Evolutionary conservation across 1,284 basidiomycete species (phyloP).

Genomic region (Wolfiporia cocos): DNA sequence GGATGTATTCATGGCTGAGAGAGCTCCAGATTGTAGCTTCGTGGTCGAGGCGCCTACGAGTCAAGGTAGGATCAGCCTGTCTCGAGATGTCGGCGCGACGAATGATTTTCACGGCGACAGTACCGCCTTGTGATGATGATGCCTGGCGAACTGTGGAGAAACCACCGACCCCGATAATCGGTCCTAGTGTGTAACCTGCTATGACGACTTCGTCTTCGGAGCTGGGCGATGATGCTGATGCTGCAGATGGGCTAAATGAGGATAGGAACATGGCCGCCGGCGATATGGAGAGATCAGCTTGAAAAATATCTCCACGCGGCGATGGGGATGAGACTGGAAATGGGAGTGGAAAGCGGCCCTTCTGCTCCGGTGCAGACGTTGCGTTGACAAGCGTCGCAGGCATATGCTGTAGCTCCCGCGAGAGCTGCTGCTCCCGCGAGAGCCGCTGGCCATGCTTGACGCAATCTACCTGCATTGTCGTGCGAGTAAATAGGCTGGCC

Average conservation of each 20-base stretch:
- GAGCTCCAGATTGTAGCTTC: slow-evolving; percentile 80
- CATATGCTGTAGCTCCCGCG: not conserved
- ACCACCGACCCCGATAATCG: slow-evolving; percentile 76
- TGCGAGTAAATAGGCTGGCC: no score
- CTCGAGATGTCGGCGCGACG: slow-evolving; percentile 46
- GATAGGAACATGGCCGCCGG: slow-evolving; percentile 79
- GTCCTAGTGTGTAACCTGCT: slow-evolving; percentile 73
- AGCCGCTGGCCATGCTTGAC: not conserved
- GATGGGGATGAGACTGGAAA: slow-evolving; percentile 8
- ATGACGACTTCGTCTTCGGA: slow-evolving; percentile 58
- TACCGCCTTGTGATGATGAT: slow-evolving; percentile 56
- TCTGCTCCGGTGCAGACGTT: slow-evolving; percentile 1
- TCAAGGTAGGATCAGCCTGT: slow-evolving; percentile 38
- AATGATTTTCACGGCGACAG: slow-evolving; percentile 82
- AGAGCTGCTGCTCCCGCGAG: not conserved
- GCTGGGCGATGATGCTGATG: slow-evolving; percentile 25
- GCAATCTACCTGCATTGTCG: no score
- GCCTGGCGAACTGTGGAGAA: slow-evolving; percentile 85
- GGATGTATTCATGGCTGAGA: slow-evolving; percentile 71
- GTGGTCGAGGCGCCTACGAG: slow-evolving; percentile 59
- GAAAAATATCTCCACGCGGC: slow-evolving; percentile 14
- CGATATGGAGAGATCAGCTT: slow-evolving; percentile 35
- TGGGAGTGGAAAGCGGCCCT: not conserved
- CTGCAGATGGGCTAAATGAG: slow-evolving; percentile 46
- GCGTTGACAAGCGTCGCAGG: not conserved